Evolutionary conservation across 306 rosid genomes (phyloP).

Genomic region (Glycine latifolia): DNA sequence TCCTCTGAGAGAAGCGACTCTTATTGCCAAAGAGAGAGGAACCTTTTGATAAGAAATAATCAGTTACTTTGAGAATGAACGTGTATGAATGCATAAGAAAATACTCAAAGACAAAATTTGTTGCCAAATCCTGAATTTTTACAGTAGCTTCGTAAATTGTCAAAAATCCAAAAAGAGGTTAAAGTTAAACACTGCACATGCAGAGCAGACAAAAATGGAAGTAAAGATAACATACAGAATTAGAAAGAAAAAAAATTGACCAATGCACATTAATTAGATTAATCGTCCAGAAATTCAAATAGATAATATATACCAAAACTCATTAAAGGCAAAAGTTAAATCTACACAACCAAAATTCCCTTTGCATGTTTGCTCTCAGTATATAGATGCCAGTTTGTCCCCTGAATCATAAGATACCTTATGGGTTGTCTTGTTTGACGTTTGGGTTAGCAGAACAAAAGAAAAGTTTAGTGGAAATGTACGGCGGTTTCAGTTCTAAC

Average conservation of each 20-base stretch:
- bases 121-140: too few species aligned
- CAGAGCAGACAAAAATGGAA: background rate
- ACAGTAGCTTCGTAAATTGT: too few species aligned
- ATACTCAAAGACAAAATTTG: slow-evolving; percentile 12
- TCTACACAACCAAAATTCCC: background rate
- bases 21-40: slow-evolving; percentile 82
- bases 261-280: background rate
- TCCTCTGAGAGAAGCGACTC: slow-evolving; percentile 80
- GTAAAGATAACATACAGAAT: slow-evolving; percentile 30
- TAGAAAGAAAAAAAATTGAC: background rate
- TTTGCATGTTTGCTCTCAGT: background rate
- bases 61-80: slow-evolving; percentile 41
- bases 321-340: background rate
- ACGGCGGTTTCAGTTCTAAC: background rate
- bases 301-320: background rate
- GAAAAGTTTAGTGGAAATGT: background rate
- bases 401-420: slow-evolving; percentile 3
- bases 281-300: background rate
- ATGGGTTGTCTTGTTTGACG: background rate
- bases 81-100: slow-evolving; percentile 5
- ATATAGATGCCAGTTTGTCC: background rate
- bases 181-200: background rate
- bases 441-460: background rate
- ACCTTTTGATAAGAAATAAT: slow-evolving; percentile 67
- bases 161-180: too few species aligned